phyloP scores from a whole-genome alignment of 2,329 filamentous ascomycete genomes.

The Lecanosticta acicola region DNA sequence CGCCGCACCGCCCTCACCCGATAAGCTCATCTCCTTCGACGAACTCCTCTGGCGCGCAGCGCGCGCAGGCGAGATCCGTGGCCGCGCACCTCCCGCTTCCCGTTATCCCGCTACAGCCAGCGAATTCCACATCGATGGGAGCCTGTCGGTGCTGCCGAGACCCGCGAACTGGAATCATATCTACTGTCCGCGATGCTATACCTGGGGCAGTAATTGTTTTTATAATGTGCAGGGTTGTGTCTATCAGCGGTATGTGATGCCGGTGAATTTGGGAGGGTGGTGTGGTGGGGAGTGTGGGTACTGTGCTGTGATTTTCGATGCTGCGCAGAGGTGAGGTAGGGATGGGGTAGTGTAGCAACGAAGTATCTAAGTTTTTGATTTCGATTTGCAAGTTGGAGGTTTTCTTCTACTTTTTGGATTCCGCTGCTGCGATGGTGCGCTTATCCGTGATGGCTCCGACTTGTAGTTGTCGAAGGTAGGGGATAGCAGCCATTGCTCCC shows the following conservation, averaged over 20 bases:
- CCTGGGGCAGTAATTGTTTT: background rate
- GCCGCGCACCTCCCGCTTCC: background rate
- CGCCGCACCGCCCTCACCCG: background rate
- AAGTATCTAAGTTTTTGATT: no score
- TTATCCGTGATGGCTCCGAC: no score
- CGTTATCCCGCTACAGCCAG: background rate
- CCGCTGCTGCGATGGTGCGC: no score
- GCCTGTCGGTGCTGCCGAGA: background rate
- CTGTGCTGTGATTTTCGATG: no score
- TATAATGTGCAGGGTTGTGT: background rate
- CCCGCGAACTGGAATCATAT: background rate
- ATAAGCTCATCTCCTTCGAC: background rate
- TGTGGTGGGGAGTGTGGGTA: background rate
- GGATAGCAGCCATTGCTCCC: constrained; percentile 63
- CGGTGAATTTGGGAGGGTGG: background rate
- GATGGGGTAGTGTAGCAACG: no score
- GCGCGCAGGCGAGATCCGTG: background rate
- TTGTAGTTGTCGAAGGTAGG: constrained; percentile 52
- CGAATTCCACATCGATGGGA: background rate
- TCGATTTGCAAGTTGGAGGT: no score
- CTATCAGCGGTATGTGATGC: background rate
- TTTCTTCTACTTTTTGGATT: no score
- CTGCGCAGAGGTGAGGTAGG: no score
- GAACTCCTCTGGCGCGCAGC: background rate
- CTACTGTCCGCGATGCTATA: background rate